phyloP scores from a whole-genome alignment of 176 grass and related monocot genomes.

The Melocanna baccifera region DNA sequence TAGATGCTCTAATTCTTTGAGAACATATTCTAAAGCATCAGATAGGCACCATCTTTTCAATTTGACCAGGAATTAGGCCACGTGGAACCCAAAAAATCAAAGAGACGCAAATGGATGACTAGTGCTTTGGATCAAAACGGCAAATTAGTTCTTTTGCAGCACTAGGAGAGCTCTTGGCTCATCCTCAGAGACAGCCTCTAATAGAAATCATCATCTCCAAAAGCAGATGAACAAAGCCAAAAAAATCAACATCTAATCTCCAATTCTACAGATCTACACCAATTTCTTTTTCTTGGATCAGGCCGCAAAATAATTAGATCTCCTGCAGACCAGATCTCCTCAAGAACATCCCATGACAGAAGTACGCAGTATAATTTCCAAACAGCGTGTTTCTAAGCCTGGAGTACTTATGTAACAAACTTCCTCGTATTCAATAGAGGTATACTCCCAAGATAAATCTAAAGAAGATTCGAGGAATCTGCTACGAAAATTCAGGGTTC shows the following conservation, averaged over 20 bases:
- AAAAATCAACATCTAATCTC: neutral
- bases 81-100: neutral
- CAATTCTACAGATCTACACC: neutral
- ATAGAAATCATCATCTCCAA: slow-evolving; percentile 32
- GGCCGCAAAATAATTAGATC: neutral
- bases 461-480: neutral
- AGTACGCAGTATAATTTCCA: neutral
- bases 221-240: neutral
- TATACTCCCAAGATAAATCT: neutral
- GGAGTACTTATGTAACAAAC: neutral
- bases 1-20: neutral
- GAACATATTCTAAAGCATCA: slow-evolving; percentile 7
- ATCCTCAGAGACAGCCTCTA: slow-evolving; percentile 49
- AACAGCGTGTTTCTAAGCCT: neutral
- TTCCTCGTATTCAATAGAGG: neutral
- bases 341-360: neutral
- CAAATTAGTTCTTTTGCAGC: slow-evolving; percentile 41
- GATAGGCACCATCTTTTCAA: neutral
- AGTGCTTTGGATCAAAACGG: slow-evolving; percentile 23
- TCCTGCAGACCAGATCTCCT: neutral
- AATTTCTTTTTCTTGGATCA: neutral
- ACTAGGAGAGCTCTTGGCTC: slow-evolving; percentile 12
- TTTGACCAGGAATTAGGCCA: neutral
- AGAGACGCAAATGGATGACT: neutral
- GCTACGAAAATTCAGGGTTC: neutral